Evolutionary conservation across 257 asterid species (phyloP), one percentile per base, ranked within the genome.

Genomic region (Striga asiatica): DNA sequence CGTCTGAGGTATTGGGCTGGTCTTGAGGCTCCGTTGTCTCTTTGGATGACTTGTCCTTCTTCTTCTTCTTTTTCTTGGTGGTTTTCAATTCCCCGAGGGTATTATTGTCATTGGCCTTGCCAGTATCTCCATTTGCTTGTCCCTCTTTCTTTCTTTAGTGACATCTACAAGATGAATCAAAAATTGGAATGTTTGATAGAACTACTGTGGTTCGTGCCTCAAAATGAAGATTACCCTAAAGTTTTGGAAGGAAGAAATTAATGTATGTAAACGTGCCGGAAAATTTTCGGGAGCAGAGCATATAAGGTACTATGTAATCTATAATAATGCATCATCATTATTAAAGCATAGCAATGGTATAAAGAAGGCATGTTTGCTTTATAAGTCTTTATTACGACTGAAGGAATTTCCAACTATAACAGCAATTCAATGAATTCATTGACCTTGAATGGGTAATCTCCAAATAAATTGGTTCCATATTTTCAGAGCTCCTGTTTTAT

Each of bases 1-100:
- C 82, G 7, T 67, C 78, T 3, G 76, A 41, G 50, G 76, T 76
- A 27, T 56, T 65, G 29, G 78, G 66, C 69, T 70, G 80, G 35
- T 81, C 82, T 55, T 76, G 83, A 60, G 81, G 66, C 57, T 80
- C 94, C 70, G 78, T 88, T 10, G 56, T 77, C 60, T 82, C 93
- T 70, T 85, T 85, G n/a, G 85, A 46, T 12, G 74, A 72, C 67
- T 82, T 81, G 27, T 88, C 95, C 82, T 88, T 73, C 76, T 74
- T 77, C 48, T 41, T 41, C 52, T 77, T 77, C 76, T 77, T 77
- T 70, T 74, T 77, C 76, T 72, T 72, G 42, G 73, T 67, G 51
- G 10, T 61, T 61, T 66, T 71, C 0, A 94, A 79, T 73, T 86
- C 98, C 1, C 71, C 63, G 8, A 86, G 71, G 21, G 66, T 72